These are phyloP conservation scores for Penicillium canescens DNA, from an alignment of 495 filamentous ascomycete species.

Conservation along the genomic window DNA sequence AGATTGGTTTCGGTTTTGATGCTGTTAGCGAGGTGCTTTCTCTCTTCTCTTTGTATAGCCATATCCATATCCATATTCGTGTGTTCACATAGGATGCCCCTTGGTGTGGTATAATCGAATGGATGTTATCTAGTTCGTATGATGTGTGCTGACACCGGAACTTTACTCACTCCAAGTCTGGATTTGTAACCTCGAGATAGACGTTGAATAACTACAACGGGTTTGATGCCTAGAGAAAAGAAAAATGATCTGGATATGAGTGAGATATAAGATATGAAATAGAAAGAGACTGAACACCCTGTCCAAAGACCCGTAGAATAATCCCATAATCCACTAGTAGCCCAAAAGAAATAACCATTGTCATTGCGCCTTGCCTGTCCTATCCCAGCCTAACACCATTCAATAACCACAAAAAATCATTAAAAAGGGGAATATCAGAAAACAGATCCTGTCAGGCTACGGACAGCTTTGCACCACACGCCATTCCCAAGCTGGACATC, in stretches of 20 bases:
- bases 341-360: neutral
- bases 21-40: neutral
- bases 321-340: neutral
- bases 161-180: too few species aligned
- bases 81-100: neutral
- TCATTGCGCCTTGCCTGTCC: neutral
- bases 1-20: neutral
- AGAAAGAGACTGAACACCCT: neutral
- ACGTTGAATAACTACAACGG: too few species aligned
- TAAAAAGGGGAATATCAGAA: constrained; percentile 19
- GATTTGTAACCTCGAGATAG: neutral
- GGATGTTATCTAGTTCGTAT: too few species aligned
- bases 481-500: constrained; percentile 35
- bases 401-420: neutral
- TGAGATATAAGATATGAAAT: neutral
- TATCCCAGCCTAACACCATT: constrained; percentile 3
- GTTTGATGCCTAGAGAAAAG: neutral
- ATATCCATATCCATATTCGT: neutral
- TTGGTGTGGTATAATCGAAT: too few species aligned
- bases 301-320: neutral
- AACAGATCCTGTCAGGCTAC: constrained; percentile 35
- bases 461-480: constrained; percentile 44
- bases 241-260: constrained; percentile 3
- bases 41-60: neutral
- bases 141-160: too few species aligned